Conservation (phyloP, 352 stramenopile species). For the Lagenidium giganteum region DNA sequence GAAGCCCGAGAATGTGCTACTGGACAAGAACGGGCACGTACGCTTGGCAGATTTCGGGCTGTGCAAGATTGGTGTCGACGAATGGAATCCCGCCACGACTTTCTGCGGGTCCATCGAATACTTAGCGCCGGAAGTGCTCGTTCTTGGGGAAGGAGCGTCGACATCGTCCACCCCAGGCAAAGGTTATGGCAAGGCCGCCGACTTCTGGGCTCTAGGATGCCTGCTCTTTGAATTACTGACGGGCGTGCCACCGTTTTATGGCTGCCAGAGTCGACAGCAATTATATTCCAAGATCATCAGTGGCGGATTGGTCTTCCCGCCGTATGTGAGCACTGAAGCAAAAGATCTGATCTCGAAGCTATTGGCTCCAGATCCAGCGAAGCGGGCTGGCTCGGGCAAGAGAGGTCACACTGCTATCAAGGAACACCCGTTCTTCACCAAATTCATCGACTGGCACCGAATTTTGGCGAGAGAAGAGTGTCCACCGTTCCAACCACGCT, state of each 20-base stretch:
- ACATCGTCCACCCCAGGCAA: slow-evolving; percentile 8
- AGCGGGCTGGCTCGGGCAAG: slow-evolving; percentile 47
- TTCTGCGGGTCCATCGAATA: slow-evolving; percentile 90
- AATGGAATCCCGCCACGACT: slow-evolving; percentile 57
- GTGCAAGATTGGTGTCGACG: slow-evolving; percentile 62
- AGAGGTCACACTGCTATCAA: slow-evolving; percentile 42
- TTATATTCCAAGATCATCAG: slow-evolving; percentile 65
- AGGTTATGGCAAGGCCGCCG: slow-evolving; percentile 83
- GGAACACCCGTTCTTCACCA: slow-evolving; percentile 60
- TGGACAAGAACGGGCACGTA: slow-evolving; percentile 83
- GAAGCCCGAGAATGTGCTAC: slow-evolving; percentile 90
- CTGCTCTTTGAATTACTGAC: slow-evolving; percentile 90
- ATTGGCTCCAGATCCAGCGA: slow-evolving; percentile 40
- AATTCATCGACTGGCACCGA: slow-evolving; percentile 60
- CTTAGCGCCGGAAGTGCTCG: slow-evolving; percentile 73
- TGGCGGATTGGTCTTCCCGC: slow-evolving; percentile 36
- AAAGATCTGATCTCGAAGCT: slow-evolving; percentile 44
- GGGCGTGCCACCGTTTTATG: slow-evolving; percentile 83
- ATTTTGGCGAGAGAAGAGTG: slow-evolving; percentile 35
- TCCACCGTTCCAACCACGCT: slow-evolving; percentile 60
- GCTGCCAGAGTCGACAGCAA: slow-evolving; percentile 43
- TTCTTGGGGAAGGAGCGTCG: slow-evolving; percentile 27
- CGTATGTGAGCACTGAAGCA: slow-evolving; percentile 43
- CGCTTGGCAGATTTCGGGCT: slow-evolving; percentile 90
- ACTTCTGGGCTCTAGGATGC: slow-evolving; percentile 86